phyloP scores from a whole-genome alignment of 495 filamentous ascomycete species.

The Lasiosphaeria hispida region DNA sequence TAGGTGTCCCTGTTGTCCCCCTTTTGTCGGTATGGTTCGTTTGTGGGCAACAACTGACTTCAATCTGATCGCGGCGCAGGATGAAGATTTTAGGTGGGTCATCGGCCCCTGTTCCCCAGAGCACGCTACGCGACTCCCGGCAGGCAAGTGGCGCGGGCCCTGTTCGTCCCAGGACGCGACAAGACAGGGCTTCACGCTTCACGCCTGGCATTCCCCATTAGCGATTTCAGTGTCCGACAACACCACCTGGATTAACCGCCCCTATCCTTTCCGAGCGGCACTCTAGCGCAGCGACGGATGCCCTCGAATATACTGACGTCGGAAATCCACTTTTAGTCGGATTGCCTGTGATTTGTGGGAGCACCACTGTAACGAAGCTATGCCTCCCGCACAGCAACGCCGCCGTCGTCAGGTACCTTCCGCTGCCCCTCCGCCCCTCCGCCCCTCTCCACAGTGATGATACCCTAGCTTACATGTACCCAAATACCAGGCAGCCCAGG shows the following conservation, averaged over 20 bases:
- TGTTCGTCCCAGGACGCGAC: constrained; percentile 11
- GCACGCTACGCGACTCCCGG: constrained; percentile 3
- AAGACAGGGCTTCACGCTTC: background rate
- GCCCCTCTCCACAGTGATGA: no score
- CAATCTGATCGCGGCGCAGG: background rate
- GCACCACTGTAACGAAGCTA: background rate
- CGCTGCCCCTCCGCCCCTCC: background rate
- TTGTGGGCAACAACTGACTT: no score
- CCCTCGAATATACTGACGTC: background rate
- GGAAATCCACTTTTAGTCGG: background rate
- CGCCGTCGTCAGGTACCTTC: background rate
- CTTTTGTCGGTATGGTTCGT: background rate
- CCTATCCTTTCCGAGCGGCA: no score
- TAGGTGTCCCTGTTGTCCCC: background rate
- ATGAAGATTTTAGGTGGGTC: constrained; percentile 30
- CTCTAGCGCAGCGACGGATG: background rate
- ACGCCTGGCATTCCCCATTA: background rate
- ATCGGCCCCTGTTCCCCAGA: background rate
- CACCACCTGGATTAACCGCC: no score
- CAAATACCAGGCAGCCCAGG: constrained; percentile 11
- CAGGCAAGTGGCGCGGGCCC: constrained; percentile 15
- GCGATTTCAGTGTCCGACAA: no score
- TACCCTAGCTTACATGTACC: constrained; percentile 1
- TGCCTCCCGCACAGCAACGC: constrained; percentile 10
- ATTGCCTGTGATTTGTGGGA: background rate